A percentile compares a stretch with the other conserved stretches of the same genome.
Evolutionary conservation across 169 alveolate species (phyloP).

Genomic region (Plasmodium fragile): DNA sequence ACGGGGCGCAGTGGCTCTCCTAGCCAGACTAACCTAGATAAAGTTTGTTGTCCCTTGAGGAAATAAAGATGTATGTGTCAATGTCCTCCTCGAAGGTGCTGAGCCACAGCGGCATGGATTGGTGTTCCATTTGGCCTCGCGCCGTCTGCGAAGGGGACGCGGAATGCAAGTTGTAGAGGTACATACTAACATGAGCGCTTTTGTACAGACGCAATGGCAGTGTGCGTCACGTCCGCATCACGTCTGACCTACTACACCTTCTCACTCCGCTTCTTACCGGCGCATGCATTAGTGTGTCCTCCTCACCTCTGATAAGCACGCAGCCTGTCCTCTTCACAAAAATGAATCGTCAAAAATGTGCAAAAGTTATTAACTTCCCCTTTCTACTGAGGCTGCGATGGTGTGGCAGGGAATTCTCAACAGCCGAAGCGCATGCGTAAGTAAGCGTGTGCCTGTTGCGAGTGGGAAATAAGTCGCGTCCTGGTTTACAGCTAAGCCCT

Average conservation of each 20-base stretch:
- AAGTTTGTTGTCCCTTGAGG: slow-evolving; percentile 83
- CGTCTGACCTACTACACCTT: neutral
- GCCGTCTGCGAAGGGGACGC: neutral
- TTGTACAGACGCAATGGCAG: neutral
- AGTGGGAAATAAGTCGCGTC: neutral
- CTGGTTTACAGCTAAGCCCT: neutral
- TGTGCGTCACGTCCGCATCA: neutral
- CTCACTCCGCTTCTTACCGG: neutral
- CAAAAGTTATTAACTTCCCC: neutral
- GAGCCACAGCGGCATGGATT: slow-evolving; percentile 83
- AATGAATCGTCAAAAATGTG: neutral
- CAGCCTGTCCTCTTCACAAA: neutral
- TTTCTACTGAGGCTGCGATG: neutral
- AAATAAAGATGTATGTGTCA: slow-evolving; percentile 84
- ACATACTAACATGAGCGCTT: neutral
- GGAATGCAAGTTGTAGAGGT: neutral
- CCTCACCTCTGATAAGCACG: neutral
- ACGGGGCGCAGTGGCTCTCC: neutral
- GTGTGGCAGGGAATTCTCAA: neutral
- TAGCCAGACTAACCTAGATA: slow-evolving; percentile 32
- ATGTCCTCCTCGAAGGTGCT: slow-evolving; percentile 86
- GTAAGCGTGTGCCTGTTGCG: neutral
- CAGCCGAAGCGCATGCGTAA: neutral
- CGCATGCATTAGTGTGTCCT: neutral
- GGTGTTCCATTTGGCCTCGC: slow-evolving; percentile 47